Base-by-base conservation (phyloP, 2,329 filamentous ascomycete species). In the Trichoderma sp. region DNA sequence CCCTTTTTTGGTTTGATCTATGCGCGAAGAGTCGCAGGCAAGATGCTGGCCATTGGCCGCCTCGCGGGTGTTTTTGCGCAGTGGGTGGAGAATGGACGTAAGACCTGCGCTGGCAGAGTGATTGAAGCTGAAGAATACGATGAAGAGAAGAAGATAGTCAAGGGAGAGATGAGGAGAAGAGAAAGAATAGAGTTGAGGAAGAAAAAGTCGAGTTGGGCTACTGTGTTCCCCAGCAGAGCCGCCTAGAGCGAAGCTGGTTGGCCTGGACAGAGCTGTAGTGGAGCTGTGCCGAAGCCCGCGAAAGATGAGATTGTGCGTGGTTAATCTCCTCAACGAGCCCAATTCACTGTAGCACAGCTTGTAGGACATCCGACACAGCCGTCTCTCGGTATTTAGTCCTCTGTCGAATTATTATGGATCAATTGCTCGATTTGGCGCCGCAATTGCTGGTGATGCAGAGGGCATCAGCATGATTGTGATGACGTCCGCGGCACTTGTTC, bases 31-130 rank as follows among this genome's bases (percentile, higher is more conserved):
- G 48, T 60, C 45, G 44, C 48, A 39, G 54, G 52, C 64, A 54
- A 41, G 60, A 47, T 55, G 60, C 64, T 59, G 54, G 64, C 64
- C 64, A 66, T 66, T 66, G 60, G 64, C 64, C 28, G 39, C 58
- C 45, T 44, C 26, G 41, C 5, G n/a, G 10, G 39, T 12, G 26
- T 17, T 30, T 24, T 30, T 14, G 21, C 15, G 17, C 26, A 59
- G 57, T 24, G 5, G 45, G 54, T 17, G 52, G 21, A 24, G 21
- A 15, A 21, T 58, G 12, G 3, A 15, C 7, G 17, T n/a, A 26
- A 41, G 39, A 26, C 2, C 9, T 9, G 7, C 10, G 9, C 26
- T 5, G 14, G 30, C 26, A 7, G 30, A 17, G 34, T 17, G 34
- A 39, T 4, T 10, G 39, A 9, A 9, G n/a, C 10, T 48, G 17